Evolutionary conservation across 208 protist species (phyloP).

Genomic region (Trichomonas vaginalis): DNA sequence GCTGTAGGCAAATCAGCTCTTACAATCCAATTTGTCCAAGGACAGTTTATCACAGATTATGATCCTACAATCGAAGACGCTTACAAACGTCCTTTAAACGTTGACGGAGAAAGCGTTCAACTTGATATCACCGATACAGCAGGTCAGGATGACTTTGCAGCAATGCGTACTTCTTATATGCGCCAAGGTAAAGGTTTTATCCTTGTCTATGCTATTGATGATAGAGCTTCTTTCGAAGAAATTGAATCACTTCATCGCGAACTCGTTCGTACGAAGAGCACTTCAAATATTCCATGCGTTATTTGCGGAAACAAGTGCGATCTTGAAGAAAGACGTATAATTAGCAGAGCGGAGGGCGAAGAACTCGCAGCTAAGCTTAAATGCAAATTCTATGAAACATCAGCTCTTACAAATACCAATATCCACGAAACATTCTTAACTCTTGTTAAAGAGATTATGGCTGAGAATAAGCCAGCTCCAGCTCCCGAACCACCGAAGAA

Average conservation of each 20-base stretch:
- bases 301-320: conserved; percentile 50
- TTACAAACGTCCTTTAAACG: conserved; percentile 27
- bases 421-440: conserved; percentile 48
- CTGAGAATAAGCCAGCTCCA: background rate
- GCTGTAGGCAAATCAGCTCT: conserved; percentile 52
- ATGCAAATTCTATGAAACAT: conserved; percentile 41
- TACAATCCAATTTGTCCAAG: conserved; percentile 45
- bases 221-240: conserved; percentile 27
- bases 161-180: conserved; percentile 30
- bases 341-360: conserved; percentile 39
- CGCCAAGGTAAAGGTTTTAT: conserved; percentile 32
- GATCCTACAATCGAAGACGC: conserved; percentile 44
- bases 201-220: conserved; percentile 27
- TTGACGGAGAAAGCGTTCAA: conserved; percentile 32
- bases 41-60: conserved; percentile 46
- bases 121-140: conserved; percentile 41
- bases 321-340: conserved; percentile 38
- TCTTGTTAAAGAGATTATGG: conserved; percentile 43
- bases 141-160: conserved; percentile 33
- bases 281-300: conserved; percentile 10
- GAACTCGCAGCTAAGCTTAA: conserved; percentile 36
- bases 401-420: conserved; percentile 44
- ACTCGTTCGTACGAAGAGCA: conserved; percentile 26
- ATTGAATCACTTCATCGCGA: conserved; percentile 19
- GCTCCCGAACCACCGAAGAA: background rate